phyloP scores from a whole-genome alignment of 2,329 filamentous ascomycete species.

The Zelopaecilomyces penicillatus region DNA sequence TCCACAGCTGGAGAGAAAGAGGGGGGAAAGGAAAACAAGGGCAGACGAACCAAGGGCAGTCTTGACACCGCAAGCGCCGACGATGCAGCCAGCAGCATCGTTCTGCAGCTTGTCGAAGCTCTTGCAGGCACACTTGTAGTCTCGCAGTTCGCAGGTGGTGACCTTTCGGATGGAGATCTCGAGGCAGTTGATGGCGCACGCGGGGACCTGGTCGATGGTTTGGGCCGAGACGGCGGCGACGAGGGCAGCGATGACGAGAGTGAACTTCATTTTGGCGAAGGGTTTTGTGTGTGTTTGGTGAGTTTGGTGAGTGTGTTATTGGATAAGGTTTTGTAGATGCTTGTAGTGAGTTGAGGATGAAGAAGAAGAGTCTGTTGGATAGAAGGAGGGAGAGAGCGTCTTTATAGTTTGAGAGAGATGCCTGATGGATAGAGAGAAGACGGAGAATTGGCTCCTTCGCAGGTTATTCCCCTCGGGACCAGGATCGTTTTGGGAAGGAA shows the following conservation, averaged over 20 bases:
- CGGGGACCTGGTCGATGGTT: background rate
- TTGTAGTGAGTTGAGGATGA: background rate
- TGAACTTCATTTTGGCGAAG: background rate
- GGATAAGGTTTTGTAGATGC: background rate
- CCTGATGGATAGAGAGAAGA: too few species aligned
- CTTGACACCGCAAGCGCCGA: background rate
- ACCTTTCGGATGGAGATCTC: background rate
- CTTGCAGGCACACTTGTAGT: slow-evolving; percentile 5
- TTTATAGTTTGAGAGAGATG: too few species aligned
- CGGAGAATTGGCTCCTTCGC: too few species aligned
- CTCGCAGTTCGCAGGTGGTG: background rate
- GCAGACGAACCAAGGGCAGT: background rate
- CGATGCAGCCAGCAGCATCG: slow-evolving; percentile 5
- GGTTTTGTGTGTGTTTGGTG: background rate
- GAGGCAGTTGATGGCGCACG: slow-evolving; percentile 1
- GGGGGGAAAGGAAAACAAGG: background rate
- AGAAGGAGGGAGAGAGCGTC: background rate
- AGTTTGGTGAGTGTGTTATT: background rate
- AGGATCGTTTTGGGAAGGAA: too few species aligned
- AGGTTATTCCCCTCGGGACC: too few species aligned
- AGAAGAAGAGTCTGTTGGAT: background rate
- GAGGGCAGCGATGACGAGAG: background rate
- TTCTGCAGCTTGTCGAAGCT: background rate
- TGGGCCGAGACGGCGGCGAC: background rate
- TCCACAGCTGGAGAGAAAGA: background rate